Percentiles rank a stretch among this genome's conserved stretches.
Evolutionary conservation across 768 basidiomycete species (phyloP).

Genomic region (Leccinum subgranulosum): DNA sequence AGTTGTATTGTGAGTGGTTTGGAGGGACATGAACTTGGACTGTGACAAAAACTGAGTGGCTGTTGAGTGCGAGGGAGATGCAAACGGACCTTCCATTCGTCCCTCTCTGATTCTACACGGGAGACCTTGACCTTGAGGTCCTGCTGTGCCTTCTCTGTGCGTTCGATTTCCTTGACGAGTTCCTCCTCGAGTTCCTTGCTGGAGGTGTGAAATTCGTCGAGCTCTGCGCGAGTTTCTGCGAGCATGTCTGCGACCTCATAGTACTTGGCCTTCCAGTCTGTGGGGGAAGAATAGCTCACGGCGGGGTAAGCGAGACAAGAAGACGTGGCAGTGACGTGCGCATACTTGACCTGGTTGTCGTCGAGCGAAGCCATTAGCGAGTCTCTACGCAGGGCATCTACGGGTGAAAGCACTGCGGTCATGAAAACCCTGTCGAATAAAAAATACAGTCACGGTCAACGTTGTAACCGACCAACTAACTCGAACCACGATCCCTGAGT

Average conservation of each 20-base stretch:
- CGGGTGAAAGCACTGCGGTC: conserved; percentile 64
- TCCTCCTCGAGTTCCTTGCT: conserved; percentile 93
- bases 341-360: conserved; percentile 62
- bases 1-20: conserved; percentile 88
- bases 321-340: conserved; percentile 8
- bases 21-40: conserved; percentile 83
- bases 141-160: conserved; percentile 81
- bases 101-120: conserved; percentile 70
- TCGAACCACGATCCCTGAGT: conserved; percentile 16
- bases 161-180: conserved; percentile 84
- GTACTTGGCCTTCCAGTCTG: conserved; percentile 79
- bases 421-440: conserved; percentile 31
- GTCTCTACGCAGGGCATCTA: conserved; percentile 57
- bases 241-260: conserved; percentile 83
- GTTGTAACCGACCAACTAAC: conserved; percentile 4
- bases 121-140: conserved; percentile 72
- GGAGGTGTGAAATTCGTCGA: conserved; percentile 83
- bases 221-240: conserved; percentile 77
- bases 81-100: conserved; percentile 86
- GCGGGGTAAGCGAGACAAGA: conserved; percentile 15
- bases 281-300: conserved; percentile 52
- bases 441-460: conserved; percentile 17
- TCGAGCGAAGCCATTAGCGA: conserved; percentile 58
- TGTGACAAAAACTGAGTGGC: conserved; percentile 24
- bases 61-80: not conserved